phyloP scores from a whole-genome alignment of 768 basidiomycete genomes.

The Trametes cinnabarina region DNA sequence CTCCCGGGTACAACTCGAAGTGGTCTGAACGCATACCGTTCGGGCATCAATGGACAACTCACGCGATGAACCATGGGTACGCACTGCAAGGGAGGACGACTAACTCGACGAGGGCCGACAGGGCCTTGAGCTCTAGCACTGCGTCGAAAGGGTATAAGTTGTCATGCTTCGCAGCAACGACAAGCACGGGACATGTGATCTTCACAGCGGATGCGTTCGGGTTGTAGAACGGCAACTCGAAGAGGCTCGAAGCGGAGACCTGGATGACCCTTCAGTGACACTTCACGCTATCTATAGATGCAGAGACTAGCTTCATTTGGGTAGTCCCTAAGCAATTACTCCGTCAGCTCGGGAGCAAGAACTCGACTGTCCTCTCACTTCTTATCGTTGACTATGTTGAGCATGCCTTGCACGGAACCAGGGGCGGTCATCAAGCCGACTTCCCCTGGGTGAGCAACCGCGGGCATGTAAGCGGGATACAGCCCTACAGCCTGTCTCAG shows the following conservation, averaged over 20 bases:
- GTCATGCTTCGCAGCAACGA: slow-evolving; percentile 9
- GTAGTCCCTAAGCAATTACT: slow-evolving; percentile 3
- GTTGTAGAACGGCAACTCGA: slow-evolving; percentile 14
- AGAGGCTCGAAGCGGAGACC: slow-evolving; percentile 15
- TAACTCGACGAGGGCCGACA: slow-evolving; percentile 1
- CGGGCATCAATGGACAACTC: too few relatives aligned
- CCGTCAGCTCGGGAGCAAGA: background rate
- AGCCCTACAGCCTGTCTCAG: slow-evolving; percentile 29
- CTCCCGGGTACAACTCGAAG: slow-evolving; percentile 13
- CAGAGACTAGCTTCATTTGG: slow-evolving; percentile 12
- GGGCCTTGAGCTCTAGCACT: background rate
- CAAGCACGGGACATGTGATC: slow-evolving; percentile 13
- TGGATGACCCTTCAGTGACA: background rate
- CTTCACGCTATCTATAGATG: too few relatives aligned
- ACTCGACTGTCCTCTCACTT: background rate
- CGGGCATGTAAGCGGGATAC: slow-evolving; percentile 30
- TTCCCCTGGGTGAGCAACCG: slow-evolving; percentile 27
- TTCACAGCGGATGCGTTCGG: slow-evolving; percentile 2
- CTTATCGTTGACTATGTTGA: background rate
- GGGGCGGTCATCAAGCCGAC: slow-evolving; percentile 30
- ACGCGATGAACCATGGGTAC: too few relatives aligned
- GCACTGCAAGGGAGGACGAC: slow-evolving; percentile 1
- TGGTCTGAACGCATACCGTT: background rate
- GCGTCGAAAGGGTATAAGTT: slow-evolving; percentile 4
- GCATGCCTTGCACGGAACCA: slow-evolving; percentile 26